These are phyloP conservation scores for Tolypocladium endophyticum DNA, from an alignment of 2,329 filamentous ascomycete genomes.

Conservation along the genomic window DNA sequence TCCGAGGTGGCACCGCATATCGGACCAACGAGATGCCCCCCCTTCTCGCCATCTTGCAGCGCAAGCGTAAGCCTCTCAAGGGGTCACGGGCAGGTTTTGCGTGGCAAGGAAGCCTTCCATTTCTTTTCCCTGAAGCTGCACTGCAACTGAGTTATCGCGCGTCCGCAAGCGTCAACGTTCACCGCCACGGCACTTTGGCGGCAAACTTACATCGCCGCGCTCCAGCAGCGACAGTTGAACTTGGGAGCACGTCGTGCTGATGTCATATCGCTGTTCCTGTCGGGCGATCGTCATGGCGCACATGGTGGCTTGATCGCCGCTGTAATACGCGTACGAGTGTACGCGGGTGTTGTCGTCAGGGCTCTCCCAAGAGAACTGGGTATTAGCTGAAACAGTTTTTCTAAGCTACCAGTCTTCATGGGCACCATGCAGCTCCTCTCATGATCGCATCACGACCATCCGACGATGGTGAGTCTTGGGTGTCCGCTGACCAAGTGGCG, in stretches of 20 bases:
- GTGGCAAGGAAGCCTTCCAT: neutral
- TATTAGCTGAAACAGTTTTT: neutral
- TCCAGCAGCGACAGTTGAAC: neutral
- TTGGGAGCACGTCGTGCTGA: neutral
- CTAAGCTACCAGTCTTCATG: neutral
- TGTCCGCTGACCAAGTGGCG: neutral
- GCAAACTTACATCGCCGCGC: neutral
- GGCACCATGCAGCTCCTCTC: neutral
- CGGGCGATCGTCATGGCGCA: neutral
- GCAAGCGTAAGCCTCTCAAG: neutral
- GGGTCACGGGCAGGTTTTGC: neutral
- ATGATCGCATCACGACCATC: neutral
- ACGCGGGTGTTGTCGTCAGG: too few species aligned
- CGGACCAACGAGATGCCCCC: neutral
- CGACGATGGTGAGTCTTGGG: neutral
- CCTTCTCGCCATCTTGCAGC: neutral
- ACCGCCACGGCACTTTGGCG: neutral
- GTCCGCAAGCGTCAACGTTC: neutral
- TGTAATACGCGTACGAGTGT: neutral
- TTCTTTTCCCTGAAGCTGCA: too few species aligned
- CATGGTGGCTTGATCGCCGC: neutral
- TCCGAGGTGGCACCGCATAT: neutral
- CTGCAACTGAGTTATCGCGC: neutral
- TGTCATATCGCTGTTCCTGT: neutral
- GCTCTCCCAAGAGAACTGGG: rapidly evolving